Evolutionary conservation across 805 yeast genomes (phyloP), one percentile per base, ranked within the genome.

Genomic region (Monosporozyma aerobia): DNA sequence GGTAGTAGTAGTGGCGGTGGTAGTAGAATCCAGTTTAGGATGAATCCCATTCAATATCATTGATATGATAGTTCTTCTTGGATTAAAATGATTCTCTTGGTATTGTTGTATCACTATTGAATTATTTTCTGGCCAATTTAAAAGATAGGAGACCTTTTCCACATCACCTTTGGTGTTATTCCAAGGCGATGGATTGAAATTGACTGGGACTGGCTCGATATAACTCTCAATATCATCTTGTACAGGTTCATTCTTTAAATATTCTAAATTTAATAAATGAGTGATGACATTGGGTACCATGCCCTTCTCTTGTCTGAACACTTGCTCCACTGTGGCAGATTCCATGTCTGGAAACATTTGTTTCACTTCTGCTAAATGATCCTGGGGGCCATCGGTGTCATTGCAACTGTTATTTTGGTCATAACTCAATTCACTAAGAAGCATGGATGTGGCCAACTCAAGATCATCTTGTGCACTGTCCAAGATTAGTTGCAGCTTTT

Each of bases 341-440:
- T 71, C 69, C 2, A 70, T 54, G 14, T 72, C 61, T 0, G 84
- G 83, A 54, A 81, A 79, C 64, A 80, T 72, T 13, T 71, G 74
- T 48, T 61, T 57, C 32, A 77, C 57, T 30, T 61, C 63, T 6
- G 29, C 19, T 25, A 54, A 10, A 7, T 48, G 48, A 9, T 32
- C 32, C 29, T 35, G 32, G 23, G 40, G 39, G 11, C 40, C 33
- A 6, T 48, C 33, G 4, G 43, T 39, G 11, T 51, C 51, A 8
- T 40, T 41, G 2, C 23, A 4, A 33, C 14, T 27, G 9, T 9
- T 14, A 9, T 11, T 43, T 6, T 25, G 13, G 10, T 43, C 32
- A 44, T n/a, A 14, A n/a, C 32, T n/a, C 27, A 30, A 3, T 10
- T 60, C 67, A 41, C 64, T 57, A n/a, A 65, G 49, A n/a, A 63